phyloP scores from a whole-genome alignment of 23 red algal genomes.

The Agarophyton chilense region DNA sequence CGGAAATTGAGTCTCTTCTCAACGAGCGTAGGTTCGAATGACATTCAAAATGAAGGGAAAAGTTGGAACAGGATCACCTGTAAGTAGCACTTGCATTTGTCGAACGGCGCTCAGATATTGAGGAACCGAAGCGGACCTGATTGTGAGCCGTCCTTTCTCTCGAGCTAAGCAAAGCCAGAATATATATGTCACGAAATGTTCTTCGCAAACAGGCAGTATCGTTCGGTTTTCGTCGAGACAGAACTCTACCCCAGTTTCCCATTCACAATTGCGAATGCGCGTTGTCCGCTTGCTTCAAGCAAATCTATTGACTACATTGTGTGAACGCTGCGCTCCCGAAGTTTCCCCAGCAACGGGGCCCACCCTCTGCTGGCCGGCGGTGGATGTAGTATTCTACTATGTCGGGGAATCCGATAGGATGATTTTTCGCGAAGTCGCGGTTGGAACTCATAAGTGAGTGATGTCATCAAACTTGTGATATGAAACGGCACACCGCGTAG shows the following conservation, averaged over 20 bases:
- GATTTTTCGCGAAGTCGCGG: too few species aligned
- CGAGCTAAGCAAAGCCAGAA: background rate
- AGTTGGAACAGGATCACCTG: background rate
- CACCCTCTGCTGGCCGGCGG: background rate
- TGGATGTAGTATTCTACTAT: too few species aligned
- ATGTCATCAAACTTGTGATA: too few species aligned
- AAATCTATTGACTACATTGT: background rate
- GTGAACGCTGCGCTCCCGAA: background rate
- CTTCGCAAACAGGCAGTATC: background rate
- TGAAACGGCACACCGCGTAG: too few species aligned
- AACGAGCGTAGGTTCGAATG: background rate
- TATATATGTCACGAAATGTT: background rate
- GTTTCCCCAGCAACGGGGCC: background rate
- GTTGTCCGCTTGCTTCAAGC: background rate
- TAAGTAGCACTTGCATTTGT: background rate
- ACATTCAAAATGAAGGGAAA: background rate
- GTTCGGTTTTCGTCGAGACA: background rate
- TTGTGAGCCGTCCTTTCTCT: background rate
- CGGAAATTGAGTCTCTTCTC: background rate
- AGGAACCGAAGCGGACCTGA: background rate
- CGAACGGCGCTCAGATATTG: conserved; percentile 17
- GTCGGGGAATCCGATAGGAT: too few species aligned
- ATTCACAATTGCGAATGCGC: background rate
- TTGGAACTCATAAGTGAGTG: too few species aligned
- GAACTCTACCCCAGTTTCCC: conserved; percentile 1